A percentile compares a stretch with the other conserved stretches of the same genome.
Conservation (phyloP, 176 grass and related monocot species). For the Triticum monococcum region DNA sequence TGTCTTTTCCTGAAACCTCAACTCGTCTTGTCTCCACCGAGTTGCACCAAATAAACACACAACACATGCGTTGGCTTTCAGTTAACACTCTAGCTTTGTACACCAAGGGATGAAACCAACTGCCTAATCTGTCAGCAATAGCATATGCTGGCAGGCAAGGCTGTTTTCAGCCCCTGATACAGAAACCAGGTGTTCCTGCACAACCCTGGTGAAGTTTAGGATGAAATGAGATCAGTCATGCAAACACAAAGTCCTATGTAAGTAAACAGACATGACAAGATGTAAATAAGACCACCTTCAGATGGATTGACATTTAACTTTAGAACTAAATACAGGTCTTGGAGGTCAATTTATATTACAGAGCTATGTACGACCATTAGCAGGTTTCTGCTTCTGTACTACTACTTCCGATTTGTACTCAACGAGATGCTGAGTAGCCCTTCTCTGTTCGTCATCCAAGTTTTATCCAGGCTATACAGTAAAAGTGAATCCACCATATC, state of each 20-base stretch:
- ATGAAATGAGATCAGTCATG: not conserved
- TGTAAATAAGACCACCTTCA: not conserved
- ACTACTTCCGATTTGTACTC: constrained; percentile 4
- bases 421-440: too few species aligned
- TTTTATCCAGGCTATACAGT: constrained; percentile 2
- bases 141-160: not conserved
- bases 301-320: not conserved
- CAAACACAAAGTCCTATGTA: not conserved
- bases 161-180: not conserved
- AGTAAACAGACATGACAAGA: not conserved
- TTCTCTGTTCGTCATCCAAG: not conserved
- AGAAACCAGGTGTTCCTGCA: too few species aligned
- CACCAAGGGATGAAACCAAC: not conserved
- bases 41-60: too few species aligned
- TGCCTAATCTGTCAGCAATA: not conserved
- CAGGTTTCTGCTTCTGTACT: too few species aligned
- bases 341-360: not conserved
- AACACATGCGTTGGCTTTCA: not conserved
- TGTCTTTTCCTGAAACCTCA: too few species aligned
- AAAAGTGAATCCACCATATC: constrained; percentile 8
- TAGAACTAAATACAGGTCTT: not conserved
- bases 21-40: too few species aligned
- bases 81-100: not conserved
- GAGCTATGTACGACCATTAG: not conserved
- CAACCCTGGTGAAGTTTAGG: not conserved